phyloP scores from a whole-genome alignment of 768 basidiomycete species.

The Galerina sulciceps region DNA sequence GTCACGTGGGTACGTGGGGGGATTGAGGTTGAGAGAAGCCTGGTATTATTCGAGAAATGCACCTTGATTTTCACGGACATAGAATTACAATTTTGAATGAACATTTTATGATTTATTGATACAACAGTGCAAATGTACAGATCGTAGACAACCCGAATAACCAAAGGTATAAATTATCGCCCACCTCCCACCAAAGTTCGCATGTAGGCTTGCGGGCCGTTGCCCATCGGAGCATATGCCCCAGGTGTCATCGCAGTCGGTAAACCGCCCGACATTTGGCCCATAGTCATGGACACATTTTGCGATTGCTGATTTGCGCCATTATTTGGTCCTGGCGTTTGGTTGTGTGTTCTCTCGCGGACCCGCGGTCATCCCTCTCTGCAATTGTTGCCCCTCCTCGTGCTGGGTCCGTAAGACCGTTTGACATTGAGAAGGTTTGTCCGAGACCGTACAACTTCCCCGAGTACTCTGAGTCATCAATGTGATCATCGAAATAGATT shows the following conservation, averaged over 20 bases:
- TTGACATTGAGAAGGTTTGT: slow-evolving; percentile 71
- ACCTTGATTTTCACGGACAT: neutral
- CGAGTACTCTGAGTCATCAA: slow-evolving; percentile 83
- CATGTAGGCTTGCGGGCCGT: slow-evolving; percentile 60
- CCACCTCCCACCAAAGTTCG: slow-evolving; percentile 62
- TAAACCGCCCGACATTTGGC: slow-evolving; percentile 45
- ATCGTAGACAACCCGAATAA: slow-evolving; percentile 21
- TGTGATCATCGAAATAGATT: slow-evolving; percentile 86
- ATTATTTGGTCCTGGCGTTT: slow-evolving; percentile 54
- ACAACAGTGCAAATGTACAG: slow-evolving; percentile 25
- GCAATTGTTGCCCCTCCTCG: slow-evolving; percentile 82
- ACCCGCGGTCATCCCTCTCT: slow-evolving; percentile 73
- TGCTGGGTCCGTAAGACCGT: slow-evolving; percentile 67
- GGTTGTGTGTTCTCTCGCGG: slow-evolving; percentile 57
- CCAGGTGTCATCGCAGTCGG: slow-evolving; percentile 52
- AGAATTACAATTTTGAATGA: neutral
- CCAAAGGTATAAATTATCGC: slow-evolving; percentile 39
- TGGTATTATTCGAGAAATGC: no score
- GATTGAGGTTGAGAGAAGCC: neutral
- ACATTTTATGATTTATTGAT: slow-evolving; percentile 16
- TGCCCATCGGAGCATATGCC: slow-evolving; percentile 64
- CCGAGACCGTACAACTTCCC: slow-evolving; percentile 86
- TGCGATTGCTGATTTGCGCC: slow-evolving; percentile 38
- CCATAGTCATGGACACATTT: slow-evolving; percentile 53
- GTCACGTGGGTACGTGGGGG: slow-evolving; percentile 18